These are phyloP conservation scores for Epichloe bromicola DNA, from an alignment of 2,329 filamentous ascomycete genomes.

Conservation along the genomic window DNA sequence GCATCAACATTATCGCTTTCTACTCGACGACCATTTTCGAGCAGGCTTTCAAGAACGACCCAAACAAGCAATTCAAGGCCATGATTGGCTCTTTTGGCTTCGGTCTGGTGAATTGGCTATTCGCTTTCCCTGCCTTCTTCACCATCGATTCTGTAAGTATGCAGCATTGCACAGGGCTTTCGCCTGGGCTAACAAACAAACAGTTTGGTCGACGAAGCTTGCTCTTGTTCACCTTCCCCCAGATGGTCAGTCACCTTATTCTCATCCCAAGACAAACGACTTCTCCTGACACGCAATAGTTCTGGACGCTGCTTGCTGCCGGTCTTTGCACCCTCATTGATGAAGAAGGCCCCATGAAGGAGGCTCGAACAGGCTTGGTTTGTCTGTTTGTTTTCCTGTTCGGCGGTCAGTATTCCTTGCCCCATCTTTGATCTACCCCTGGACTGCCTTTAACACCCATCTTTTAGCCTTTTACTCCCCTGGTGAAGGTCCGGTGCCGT, in stretches of 20 bases:
- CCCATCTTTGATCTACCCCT: not conserved
- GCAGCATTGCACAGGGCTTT: not conserved
- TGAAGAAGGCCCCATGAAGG: constrained; percentile 16
- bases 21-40: constrained; percentile 53
- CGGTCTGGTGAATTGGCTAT: constrained; percentile 48
- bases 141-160: constrained; percentile 44
- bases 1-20: constrained; percentile 59
- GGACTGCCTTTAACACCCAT: not conserved
- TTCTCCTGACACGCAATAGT: constrained; percentile 4
- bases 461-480: constrained; percentile 44
- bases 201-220: constrained; percentile 46
- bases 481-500: constrained; percentile 50
- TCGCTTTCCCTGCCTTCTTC: constrained; percentile 53
- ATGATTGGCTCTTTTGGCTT: constrained; percentile 34
- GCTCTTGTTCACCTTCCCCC: constrained; percentile 52
- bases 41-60: constrained; percentile 39
- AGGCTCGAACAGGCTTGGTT: constrained; percentile 37
- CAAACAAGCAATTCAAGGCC: constrained; percentile 29
- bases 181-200: constrained; percentile 5
- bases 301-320: constrained; percentile 38
- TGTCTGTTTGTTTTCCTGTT: constrained; percentile 54
- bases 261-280: not conserved
- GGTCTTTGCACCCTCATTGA: constrained; percentile 25
- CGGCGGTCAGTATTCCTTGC: constrained; percentile 21
- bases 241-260: constrained; percentile 36